Evolutionary conservation across 345 rosid species (phyloP).

Genomic region (Schrenkiella parvula): DNA sequence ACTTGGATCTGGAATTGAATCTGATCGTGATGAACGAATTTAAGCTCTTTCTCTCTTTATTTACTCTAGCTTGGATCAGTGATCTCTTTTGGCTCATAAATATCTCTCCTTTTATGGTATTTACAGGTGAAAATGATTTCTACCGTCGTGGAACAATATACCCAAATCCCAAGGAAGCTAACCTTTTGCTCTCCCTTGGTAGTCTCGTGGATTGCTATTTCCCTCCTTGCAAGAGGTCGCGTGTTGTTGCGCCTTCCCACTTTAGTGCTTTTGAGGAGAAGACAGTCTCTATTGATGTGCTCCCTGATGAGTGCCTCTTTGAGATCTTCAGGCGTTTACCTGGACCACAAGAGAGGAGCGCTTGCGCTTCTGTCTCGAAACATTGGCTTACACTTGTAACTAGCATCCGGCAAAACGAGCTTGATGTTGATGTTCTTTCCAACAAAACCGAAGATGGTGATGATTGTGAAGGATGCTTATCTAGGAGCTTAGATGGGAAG

Average conservation of each 20-base stretch:
- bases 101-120: background rate
- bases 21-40: background rate
- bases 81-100: background rate
- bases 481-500: constrained; percentile 84
- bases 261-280: constrained; percentile 53
- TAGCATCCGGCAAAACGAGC: constrained; percentile 58
- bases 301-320: constrained; percentile 92
- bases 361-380: constrained; percentile 80
- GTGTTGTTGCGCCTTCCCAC: constrained; percentile 54
- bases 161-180: constrained; percentile 75
- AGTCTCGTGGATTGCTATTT: constrained; percentile 62
- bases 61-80: background rate
- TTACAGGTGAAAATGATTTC: constrained; percentile 68
- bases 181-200: constrained; percentile 60
- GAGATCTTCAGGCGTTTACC: constrained; percentile 78
- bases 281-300: constrained; percentile 58
- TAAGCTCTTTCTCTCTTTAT: no score
- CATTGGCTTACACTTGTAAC: constrained; percentile 80
- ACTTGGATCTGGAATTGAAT: background rate
- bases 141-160: constrained; percentile 60
- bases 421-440: constrained; percentile 25
- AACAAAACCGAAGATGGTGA: constrained; percentile 36
- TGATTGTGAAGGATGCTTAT: constrained; percentile 52
- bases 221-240: constrained; percentile 76
- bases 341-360: constrained; percentile 72